Percentiles rank a stretch among this genome's conserved stretches.
phyloP scores from a whole-genome alignment of 2,329 filamentous ascomycete genomes.

The Tolypocladium album region DNA sequence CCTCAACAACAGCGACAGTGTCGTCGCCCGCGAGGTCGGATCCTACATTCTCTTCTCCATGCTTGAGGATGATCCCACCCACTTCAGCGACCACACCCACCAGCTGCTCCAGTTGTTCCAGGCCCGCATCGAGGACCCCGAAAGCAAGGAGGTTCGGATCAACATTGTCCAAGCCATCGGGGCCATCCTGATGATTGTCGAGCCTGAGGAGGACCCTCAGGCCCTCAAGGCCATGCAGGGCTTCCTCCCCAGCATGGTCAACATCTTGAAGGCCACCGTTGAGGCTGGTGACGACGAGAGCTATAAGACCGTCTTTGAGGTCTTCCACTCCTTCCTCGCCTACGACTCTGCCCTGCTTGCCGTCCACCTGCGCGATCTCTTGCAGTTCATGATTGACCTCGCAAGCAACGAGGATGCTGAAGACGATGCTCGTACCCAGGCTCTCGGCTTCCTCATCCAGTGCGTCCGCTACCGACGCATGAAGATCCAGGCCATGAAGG shows the following conservation, averaged over 20 bases:
- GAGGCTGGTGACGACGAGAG: slow-evolving; percentile 75
- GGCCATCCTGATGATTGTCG: slow-evolving; percentile 75
- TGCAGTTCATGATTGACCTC: slow-evolving; percentile 90
- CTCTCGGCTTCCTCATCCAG: slow-evolving; percentile 89
- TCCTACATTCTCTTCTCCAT: slow-evolving; percentile 91
- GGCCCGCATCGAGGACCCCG: slow-evolving; percentile 79
- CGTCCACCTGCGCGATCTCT: slow-evolving; percentile 77
- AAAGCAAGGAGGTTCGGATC: slow-evolving; percentile 85
- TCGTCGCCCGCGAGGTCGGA: slow-evolving; percentile 77
- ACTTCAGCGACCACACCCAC: slow-evolving; percentile 70
- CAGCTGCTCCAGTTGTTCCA: slow-evolving; percentile 76
- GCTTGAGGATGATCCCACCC: slow-evolving; percentile 75
- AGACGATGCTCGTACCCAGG: slow-evolving; percentile 80
- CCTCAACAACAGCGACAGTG: slow-evolving; percentile 64
- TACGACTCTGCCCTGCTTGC: slow-evolving; percentile 80
- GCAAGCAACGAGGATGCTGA: slow-evolving; percentile 65
- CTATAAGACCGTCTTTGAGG: slow-evolving; percentile 84
- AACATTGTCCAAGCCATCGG: slow-evolving; percentile 90
- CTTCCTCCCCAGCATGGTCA: slow-evolving; percentile 79
- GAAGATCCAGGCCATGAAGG: slow-evolving; percentile 83
- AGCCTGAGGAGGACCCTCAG: slow-evolving; percentile 73
- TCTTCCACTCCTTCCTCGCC: slow-evolving; percentile 89
- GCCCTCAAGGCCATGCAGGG: slow-evolving; percentile 66
- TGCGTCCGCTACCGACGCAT: slow-evolving; percentile 85
- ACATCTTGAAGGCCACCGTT: slow-evolving; percentile 76